Evolutionary conservation across 257 asterid species (phyloP).

Genomic region (Nicotiana paniculata): DNA sequence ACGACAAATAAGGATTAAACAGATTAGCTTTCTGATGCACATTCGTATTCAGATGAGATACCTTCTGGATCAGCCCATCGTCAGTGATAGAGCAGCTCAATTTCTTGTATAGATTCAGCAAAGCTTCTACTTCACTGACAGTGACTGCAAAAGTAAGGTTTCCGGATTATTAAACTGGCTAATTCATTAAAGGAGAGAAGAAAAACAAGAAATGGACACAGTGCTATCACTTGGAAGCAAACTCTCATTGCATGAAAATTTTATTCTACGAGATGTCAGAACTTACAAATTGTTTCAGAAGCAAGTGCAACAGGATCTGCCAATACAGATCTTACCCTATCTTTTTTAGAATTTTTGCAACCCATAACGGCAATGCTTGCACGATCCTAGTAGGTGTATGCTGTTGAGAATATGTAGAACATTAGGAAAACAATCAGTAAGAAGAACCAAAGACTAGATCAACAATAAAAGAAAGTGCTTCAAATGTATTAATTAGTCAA

Average conservation of each 20-base stretch:
- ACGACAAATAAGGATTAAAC: background rate
- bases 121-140: conserved; percentile 15
- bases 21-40: background rate
- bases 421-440: background rate
- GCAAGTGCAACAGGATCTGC: conserved; percentile 14
- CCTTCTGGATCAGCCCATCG: conserved; percentile 21
- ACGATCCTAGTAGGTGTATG: background rate
- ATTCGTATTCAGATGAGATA: background rate
- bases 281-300: conserved; percentile 21
- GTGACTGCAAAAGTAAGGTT: conserved; percentile 2
- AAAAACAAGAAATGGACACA: background rate
- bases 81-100: conserved; percentile 11
- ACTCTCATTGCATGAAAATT: background rate
- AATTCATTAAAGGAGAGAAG: background rate
- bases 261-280: background rate
- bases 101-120: conserved; percentile 15
- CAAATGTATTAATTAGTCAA: background rate
- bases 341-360: conserved; percentile 4
- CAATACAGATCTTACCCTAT: background rate
- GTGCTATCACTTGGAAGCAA: background rate
- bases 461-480: background rate
- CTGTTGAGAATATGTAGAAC: background rate
- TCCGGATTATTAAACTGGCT: background rate
- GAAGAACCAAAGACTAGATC: background rate
- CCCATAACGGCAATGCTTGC: background rate